Conservation (phyloP, 78 protist species). For the Dictyostelium capitatum region DNA sequence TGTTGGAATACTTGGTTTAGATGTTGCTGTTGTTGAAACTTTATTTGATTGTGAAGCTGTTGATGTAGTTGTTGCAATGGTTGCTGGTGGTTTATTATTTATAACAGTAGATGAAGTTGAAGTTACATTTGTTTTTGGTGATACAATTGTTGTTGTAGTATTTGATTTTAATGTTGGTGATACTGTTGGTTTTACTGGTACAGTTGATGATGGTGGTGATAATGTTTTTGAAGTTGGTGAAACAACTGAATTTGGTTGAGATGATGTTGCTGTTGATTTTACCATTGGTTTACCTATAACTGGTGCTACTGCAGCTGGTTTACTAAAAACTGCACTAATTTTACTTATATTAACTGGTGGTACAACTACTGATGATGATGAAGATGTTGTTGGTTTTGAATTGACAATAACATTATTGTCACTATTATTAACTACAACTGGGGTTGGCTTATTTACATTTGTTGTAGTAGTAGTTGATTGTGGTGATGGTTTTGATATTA, state of each 20-base stretch:
- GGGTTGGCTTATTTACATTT: no score
- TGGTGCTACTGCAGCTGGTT: neutral
- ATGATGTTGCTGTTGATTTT: neutral
- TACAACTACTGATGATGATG: neutral
- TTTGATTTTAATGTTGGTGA: slow-evolving; percentile 4
- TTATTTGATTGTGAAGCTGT: neutral
- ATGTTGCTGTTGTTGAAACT: neutral
- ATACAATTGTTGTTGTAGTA: neutral
- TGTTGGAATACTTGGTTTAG: neutral
- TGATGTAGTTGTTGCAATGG: neutral
- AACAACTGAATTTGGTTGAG: neutral
- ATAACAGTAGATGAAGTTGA: neutral
- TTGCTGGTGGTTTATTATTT: neutral
- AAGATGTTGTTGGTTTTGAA: neutral
- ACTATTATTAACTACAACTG: no score
- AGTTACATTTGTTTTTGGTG: neutral
- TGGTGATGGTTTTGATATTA: neutral
- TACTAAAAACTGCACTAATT: neutral
- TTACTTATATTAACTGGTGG: slow-evolving; percentile 11
- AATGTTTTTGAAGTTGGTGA: neutral
- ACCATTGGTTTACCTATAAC: neutral
- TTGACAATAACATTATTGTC: no score
- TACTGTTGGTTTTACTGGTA: neutral
- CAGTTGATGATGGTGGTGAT: neutral
- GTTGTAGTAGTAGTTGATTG: neutral